phyloP scores from a whole-genome alignment of 2,329 filamentous ascomycete genomes.

The Phialophora tarda region DNA sequence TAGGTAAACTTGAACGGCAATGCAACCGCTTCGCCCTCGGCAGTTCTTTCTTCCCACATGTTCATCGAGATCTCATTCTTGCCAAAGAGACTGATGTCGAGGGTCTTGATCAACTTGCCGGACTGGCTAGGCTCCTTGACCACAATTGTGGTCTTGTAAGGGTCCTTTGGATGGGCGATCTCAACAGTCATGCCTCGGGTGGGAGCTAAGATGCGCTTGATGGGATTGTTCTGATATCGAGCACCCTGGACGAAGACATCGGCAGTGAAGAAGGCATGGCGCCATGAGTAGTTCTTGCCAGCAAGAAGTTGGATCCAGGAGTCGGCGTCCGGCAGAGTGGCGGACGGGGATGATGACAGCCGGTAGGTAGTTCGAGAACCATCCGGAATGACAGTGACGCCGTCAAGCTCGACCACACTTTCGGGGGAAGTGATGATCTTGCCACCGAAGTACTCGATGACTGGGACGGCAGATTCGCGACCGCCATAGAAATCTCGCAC shows the following conservation, averaged over 20 bases:
- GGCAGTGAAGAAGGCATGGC: constrained; percentile 89
- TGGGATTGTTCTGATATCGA: constrained; percentile 96
- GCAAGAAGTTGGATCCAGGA: constrained; percentile 89
- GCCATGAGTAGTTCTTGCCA: constrained; percentile 85
- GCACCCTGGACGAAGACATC: constrained; percentile 95
- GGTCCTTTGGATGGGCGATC: constrained; percentile 79
- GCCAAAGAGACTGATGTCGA: constrained; percentile 78
- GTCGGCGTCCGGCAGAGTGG: constrained; percentile 76
- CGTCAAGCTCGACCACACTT: constrained; percentile 74
- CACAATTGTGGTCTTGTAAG: constrained; percentile 79
- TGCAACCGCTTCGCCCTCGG: constrained; percentile 78
- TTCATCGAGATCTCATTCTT: constrained; percentile 84
- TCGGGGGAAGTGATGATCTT: constrained; percentile 73
- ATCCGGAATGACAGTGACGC: constrained; percentile 81
- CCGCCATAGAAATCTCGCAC: constrained; percentile 79
- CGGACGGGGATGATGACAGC: constrained; percentile 74
- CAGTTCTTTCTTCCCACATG: constrained; percentile 91
- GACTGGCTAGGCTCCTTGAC: constrained; percentile 86
- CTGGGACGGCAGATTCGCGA: constrained; percentile 75
- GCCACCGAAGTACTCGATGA: constrained; percentile 94
- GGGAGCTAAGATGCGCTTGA: constrained; percentile 88
- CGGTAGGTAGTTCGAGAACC: constrained; percentile 81
- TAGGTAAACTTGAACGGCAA: constrained; percentile 89
- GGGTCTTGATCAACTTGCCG: constrained; percentile 84
- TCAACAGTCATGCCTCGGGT: constrained; percentile 87